Evolutionary conservation across 371 early-diverging fungal species (phyloP).

Genomic region (Amoeboaphelidium protococcarum): DNA sequence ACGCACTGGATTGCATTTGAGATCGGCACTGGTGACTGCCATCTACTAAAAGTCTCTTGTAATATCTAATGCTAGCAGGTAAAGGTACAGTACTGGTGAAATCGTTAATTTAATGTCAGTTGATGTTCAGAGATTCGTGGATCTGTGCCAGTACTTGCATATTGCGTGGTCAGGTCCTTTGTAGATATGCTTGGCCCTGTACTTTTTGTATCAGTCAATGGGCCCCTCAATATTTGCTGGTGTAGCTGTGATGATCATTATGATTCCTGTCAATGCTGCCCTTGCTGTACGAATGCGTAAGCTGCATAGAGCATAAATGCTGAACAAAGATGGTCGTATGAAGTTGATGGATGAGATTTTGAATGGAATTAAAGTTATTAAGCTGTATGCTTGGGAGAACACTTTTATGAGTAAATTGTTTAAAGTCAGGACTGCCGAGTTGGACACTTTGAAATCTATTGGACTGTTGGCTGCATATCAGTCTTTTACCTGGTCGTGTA

Average conservation of each 20-base stretch:
- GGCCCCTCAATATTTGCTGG: constrained; percentile 68
- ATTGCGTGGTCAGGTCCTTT: constrained; percentile 62
- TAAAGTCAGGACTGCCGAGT: constrained; percentile 39
- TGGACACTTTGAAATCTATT: constrained; percentile 45
- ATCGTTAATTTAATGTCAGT: constrained; percentile 80
- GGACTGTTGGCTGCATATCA: constrained; percentile 14
- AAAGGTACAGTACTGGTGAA: constrained; percentile 51
- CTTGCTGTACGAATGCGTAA: constrained; percentile 6
- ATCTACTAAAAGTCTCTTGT: constrained; percentile 62
- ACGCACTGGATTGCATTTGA: constrained; percentile 40
- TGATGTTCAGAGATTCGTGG: constrained; percentile 48
- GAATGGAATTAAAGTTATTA: constrained; percentile 75
- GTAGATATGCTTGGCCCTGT: constrained; percentile 52
- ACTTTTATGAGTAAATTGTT: constrained; percentile 20
- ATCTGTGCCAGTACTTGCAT: constrained; percentile 18
- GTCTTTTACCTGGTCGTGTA: constrained; percentile 25
- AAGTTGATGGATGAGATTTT: constrained; percentile 44
- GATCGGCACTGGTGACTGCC: constrained; percentile 52
- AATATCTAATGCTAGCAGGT: constrained; percentile 51
- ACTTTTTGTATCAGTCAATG: constrained; percentile 49
- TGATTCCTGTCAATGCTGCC: constrained; percentile 18
- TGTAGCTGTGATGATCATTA: constrained; percentile 37
- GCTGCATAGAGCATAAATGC: constrained; percentile 61
- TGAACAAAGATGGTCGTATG: constrained; percentile 40
- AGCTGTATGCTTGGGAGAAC: constrained; percentile 50